Conservation (phyloP, 495 filamentous ascomycete species). For the Podospora didyma region DNA sequence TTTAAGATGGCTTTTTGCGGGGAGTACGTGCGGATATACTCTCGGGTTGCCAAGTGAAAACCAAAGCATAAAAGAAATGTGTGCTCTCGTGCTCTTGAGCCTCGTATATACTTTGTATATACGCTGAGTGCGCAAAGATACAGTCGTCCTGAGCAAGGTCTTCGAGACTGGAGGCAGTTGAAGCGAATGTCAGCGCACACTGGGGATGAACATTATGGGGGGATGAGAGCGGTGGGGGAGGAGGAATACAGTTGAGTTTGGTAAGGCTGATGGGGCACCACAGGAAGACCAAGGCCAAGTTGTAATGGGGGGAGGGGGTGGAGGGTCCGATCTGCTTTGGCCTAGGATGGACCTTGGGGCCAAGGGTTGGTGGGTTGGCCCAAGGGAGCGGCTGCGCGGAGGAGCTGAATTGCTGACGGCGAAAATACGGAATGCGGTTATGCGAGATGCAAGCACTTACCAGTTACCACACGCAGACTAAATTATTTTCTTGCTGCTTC, state of each 20-base stretch:
- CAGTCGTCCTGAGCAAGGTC: neutral
- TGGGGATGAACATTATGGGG: conserved; percentile 3
- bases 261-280: conserved; percentile 31
- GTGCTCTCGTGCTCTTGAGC: neutral
- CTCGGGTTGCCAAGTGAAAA: neutral
- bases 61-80: neutral
- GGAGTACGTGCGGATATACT: neutral
- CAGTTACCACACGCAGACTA: neutral
- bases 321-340: conserved; percentile 10
- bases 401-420: conserved; percentile 11
- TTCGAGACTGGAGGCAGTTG: conserved; percentile 6
- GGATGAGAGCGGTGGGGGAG: conserved; percentile 15
- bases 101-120: conserved; percentile 4
- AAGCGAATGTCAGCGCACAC: conserved; percentile 14
- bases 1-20: conserved; percentile 1
- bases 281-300: conserved; percentile 10
- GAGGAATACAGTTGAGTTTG: conserved; percentile 8
- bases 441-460: conserved; percentile 27
- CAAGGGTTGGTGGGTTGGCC: neutral
- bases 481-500: conserved; percentile 13
- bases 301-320: conserved; percentile 2
- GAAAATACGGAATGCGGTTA: neutral
- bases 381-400: conserved; percentile 5
- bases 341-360: conserved; percentile 7
- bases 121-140: conserved; percentile 5